A percentile compares a stretch with the other conserved stretches of the same genome.
These are phyloP conservation scores for Rhododendron simsii DNA, from an alignment of 148 eudicot genomes.

Conservation along the genomic window DNA sequence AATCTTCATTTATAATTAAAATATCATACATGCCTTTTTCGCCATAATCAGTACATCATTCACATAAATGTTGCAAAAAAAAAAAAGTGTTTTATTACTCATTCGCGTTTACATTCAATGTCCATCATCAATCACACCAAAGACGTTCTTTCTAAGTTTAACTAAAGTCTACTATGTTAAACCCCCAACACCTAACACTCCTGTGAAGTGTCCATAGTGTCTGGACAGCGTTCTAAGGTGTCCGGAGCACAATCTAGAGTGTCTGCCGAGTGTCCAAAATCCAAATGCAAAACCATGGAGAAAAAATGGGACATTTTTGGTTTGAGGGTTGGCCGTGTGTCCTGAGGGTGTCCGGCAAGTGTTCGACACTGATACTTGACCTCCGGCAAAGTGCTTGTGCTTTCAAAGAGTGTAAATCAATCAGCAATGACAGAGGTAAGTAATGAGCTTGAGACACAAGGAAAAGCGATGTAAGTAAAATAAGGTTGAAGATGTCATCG, in stretches of 20 bases:
- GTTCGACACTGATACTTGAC: background rate
- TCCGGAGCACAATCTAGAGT: background rate
- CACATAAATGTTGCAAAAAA: background rate
- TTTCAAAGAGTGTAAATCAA: background rate
- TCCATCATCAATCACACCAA: background rate
- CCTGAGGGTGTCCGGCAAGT: background rate
- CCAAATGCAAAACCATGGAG: background rate
- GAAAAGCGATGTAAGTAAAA: background rate
- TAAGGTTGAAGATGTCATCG: background rate
- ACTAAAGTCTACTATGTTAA: background rate
- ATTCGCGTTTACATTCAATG: background rate
- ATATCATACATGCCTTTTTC: background rate
- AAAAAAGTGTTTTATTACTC: background rate
- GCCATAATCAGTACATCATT: background rate
- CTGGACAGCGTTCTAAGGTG: background rate
- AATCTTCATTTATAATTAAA: background rate
- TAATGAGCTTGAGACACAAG: constrained; percentile 6
- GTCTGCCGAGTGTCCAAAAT: background rate
- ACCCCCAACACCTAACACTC: too few species aligned
- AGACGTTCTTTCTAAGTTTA: background rate
- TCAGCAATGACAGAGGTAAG: background rate
- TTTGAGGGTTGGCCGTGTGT: background rate
- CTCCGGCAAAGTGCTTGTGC: background rate
- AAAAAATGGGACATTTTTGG: background rate
- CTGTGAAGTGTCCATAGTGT: background rate